A percentile compares a stretch with the other conserved stretches of the same genome.
These are phyloP conservation scores for Sporothrix euskadiensis DNA, from an alignment of 2,329 filamentous ascomycete genomes.

Conservation along the genomic window DNA sequence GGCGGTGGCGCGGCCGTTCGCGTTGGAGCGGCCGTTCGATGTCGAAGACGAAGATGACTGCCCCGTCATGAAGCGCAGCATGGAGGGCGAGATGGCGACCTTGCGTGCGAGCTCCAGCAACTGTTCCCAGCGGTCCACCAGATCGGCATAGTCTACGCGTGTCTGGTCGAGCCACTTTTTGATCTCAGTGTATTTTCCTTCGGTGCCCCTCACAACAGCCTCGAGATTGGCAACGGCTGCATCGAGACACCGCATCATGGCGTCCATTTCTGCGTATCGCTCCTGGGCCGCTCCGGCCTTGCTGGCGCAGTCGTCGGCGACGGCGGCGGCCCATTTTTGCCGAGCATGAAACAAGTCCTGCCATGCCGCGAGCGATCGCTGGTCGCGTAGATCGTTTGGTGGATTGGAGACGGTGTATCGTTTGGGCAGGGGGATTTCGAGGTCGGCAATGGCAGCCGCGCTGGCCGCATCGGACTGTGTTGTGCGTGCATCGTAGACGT, in stretches of 20 bases:
- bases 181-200: slow-evolving; percentile 69
- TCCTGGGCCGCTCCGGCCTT: slow-evolving; percentile 64
- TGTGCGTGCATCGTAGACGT: slow-evolving; percentile 83
- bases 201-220: slow-evolving; percentile 68
- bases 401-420: slow-evolving; percentile 62
- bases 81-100: slow-evolving; percentile 64
- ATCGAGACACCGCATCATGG: slow-evolving; percentile 76
- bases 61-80: slow-evolving; percentile 66
- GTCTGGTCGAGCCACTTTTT: slow-evolving; percentile 70
- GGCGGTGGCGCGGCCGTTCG: slow-evolving; percentile 41
- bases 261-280: slow-evolving; percentile 70
- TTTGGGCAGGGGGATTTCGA: slow-evolving; percentile 54
- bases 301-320: slow-evolving; percentile 67
- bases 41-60: slow-evolving; percentile 43
- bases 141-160: slow-evolving; percentile 64
- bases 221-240: slow-evolving; percentile 86
- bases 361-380: slow-evolving; percentile 83
- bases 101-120: slow-evolving; percentile 65
- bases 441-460: slow-evolving; percentile 45
- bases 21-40: slow-evolving; percentile 42
- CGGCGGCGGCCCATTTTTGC: slow-evolving; percentile 72
- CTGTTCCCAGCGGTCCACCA: slow-evolving; percentile 66
- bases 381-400: slow-evolving; percentile 80
- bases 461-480: slow-evolving; percentile 58
- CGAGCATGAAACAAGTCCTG: slow-evolving; percentile 80